phyloP scores from a whole-genome alignment of 305 asterid species.

The Solanum hybrid region DNA sequence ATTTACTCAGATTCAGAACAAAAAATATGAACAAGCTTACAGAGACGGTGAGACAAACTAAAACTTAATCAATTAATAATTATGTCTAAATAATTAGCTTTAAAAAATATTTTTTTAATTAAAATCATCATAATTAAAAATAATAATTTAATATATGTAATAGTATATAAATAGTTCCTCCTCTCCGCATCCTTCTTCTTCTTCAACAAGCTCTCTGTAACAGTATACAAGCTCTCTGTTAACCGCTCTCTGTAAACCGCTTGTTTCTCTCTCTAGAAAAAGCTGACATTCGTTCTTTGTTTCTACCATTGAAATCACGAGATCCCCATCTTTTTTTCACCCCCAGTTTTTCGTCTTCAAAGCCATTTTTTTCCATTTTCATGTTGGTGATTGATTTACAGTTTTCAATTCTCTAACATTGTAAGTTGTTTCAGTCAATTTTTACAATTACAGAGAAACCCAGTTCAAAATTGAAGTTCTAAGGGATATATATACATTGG shows the following conservation, averaged over 20 bases:
- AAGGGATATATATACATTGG: not conserved
- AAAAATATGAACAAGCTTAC: not conserved
- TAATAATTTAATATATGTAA: too few relatives aligned
- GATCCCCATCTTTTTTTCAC: constrained; percentile 4
- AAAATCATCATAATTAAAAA: not conserved
- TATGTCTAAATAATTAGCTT: not conserved
- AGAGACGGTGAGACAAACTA: too few relatives aligned
- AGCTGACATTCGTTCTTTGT: constrained; percentile 37
- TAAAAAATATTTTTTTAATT: too few relatives aligned
- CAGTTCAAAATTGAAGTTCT: not conserved
- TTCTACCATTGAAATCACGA: constrained; percentile 12
- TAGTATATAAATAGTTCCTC: not conserved
- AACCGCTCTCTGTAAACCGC: not conserved
- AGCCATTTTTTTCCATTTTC: not conserved
- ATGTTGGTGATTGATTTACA: not conserved
- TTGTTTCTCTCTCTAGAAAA: constrained; percentile 15
- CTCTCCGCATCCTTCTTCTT: not conserved
- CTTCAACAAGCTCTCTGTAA: not conserved
- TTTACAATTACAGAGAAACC: not conserved
- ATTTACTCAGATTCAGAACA: not conserved
- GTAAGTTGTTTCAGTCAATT: not conserved
- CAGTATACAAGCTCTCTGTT: not conserved
- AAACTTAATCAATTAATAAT: not conserved
- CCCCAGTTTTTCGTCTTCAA: not conserved
- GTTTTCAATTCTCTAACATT: not conserved